A percentile compares a stretch with the other conserved stretches of the same genome.
phyloP scores from a whole-genome alignment of 2,329 filamentous ascomycete species.

The Fusarium sp. region DNA sequence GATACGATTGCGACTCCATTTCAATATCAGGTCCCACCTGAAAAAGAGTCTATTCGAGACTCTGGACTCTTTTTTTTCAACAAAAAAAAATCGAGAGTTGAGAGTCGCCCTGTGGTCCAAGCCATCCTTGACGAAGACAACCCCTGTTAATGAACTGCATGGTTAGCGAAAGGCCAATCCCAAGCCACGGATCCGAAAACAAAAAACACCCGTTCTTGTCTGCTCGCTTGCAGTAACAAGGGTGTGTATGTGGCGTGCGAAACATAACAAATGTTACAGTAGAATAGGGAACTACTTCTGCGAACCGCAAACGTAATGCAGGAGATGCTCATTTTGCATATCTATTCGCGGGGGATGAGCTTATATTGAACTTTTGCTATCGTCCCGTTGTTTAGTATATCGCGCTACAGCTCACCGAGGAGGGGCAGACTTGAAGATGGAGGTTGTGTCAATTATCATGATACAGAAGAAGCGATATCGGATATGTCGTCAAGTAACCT shows the following conservation, averaged over 20 bases:
- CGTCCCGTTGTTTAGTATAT: constrained; percentile 21
- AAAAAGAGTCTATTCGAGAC: background rate
- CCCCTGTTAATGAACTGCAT: constrained; percentile 4
- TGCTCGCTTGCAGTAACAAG: constrained; percentile 1
- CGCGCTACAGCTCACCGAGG: constrained; percentile 9
- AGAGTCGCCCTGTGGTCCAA: constrained; percentile 8
- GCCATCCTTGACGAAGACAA: background rate
- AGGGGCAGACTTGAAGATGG: constrained; percentile 9
- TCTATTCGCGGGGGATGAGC: constrained; percentile 26
- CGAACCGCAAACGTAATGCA: constrained; percentile 27
- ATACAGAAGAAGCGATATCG: constrained; percentile 17
- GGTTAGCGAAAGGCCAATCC: background rate
- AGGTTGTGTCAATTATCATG: constrained; percentile 29
- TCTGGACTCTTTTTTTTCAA: background rate
- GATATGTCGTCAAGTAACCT: background rate
- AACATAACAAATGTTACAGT: background rate
- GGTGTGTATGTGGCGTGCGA: constrained; percentile 24
- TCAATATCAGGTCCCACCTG: background rate
- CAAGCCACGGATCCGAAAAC: constrained; percentile 4
- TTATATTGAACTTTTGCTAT: constrained; percentile 25
- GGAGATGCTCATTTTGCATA: constrained; percentile 31
- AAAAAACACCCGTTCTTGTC: background rate
- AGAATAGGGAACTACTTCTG: background rate
- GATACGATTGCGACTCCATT: background rate
- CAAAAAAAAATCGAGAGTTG: background rate